These are phyloP conservation scores for Aureobasidium sp. DNA, from an alignment of 2,329 filamentous ascomycete species.

Conservation along the genomic window DNA sequence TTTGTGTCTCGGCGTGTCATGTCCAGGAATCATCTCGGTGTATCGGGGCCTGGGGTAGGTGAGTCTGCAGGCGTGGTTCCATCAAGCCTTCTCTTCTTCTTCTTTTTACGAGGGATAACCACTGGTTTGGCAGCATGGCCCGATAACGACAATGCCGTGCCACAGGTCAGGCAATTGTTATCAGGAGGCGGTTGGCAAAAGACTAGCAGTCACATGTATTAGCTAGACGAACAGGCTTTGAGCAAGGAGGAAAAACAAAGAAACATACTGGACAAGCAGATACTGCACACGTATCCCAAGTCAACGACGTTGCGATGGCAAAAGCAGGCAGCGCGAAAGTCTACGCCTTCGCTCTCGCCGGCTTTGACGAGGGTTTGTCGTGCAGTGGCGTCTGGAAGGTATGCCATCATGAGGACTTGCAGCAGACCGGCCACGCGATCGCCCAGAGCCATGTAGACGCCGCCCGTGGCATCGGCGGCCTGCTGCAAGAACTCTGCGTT, in stretches of 20 bases:
- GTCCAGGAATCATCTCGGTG: slow-evolving; percentile 8
- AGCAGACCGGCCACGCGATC: slow-evolving; percentile 54
- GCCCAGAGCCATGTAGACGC: slow-evolving; percentile 57
- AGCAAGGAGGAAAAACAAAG: too few species aligned
- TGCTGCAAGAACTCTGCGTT: slow-evolving; percentile 92
- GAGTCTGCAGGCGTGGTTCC: slow-evolving; percentile 18
- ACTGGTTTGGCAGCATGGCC: slow-evolving; percentile 69
- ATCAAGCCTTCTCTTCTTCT: slow-evolving; percentile 51
- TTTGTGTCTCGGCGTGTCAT: too few species aligned
- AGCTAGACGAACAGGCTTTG: too few species aligned
- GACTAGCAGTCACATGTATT: slow-evolving; percentile 36
- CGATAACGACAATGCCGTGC: slow-evolving; percentile 68
- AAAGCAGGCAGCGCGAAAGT: slow-evolving; percentile 97
- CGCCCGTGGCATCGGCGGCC: slow-evolving; percentile 66
- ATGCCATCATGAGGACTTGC: slow-evolving; percentile 91
- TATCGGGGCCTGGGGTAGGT: slow-evolving; percentile 2
- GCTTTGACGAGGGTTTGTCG: slow-evolving; percentile 65
- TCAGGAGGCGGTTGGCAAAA: slow-evolving; percentile 64
- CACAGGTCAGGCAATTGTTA: slow-evolving; percentile 74
- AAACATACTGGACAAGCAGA: slow-evolving; percentile 73
- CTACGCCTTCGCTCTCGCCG: slow-evolving; percentile 70
- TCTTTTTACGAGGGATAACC: slow-evolving; percentile 65
- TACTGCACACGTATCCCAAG: slow-evolving; percentile 89
- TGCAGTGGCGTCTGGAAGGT: slow-evolving; percentile 64
- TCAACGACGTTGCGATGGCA: slow-evolving; percentile 89